Evolutionary conservation across 257 asterid species (phyloP), one percentile per base, ranked within the genome.

Genomic region (Petunia secreta): DNA sequence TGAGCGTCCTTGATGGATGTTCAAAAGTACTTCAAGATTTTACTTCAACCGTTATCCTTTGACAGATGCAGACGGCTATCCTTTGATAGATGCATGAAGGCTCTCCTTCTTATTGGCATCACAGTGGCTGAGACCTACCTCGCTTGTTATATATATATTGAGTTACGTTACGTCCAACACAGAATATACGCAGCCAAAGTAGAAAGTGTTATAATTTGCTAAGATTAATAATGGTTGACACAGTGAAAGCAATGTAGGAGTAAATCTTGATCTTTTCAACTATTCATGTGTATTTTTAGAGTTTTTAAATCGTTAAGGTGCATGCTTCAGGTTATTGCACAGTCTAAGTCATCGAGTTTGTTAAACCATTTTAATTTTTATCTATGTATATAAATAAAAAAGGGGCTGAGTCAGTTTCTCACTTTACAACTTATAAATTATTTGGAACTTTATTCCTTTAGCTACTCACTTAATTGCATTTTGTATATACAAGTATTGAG

Each of bases 1-100:
- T 89, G 82, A 84, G 83, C 81, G 44, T n/a, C 52, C 36, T 85
- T 86, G 75, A 89, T 82, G 86, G 96, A 94, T 38, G 92, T 96
- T 0, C 92, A 91, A 75, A 91, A 88, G 66, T 88, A 90, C 85
- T 86, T 92, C 76, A 92, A 83, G 86, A 59, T 79, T 50, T 7
- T 94, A 52, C 48, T 40, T 75, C 88, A 89, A 62, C 89, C 75
- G 89, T 63, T 91, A 40, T 88, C 91, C 2, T 81, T 88, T 11
- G 90, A 92, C 2, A 80, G 25, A 25, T 25, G 25, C 25, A 25
- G 25, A 25, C 25, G 25, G 25, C 25, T 25, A 25, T 25, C 25
- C 25, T 25, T 25, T 25, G 25, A 55, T 75, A 88, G 91, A 34
- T 91, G 92, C 78, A 43, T 89, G 75, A 91, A 87, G 87, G 74